Percentiles rank a stretch among this genome's conserved stretches.
phyloP scores from a whole-genome alignment of 2,329 filamentous ascomycete species.

The Fusarium clavum region DNA sequence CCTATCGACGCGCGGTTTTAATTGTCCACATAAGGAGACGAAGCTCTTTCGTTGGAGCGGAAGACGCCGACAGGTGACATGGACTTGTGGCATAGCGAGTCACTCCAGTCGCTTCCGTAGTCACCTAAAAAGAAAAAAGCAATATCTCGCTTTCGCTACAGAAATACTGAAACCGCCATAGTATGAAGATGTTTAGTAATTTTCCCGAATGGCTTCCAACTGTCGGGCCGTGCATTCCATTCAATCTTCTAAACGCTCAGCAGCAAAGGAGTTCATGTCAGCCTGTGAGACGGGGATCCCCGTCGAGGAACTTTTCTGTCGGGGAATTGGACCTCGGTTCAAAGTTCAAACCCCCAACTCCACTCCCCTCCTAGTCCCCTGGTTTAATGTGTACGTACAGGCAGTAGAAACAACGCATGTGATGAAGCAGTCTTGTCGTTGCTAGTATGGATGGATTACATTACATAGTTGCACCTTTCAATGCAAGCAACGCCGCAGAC shows the following conservation, averaged over 20 bases:
- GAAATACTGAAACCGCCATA: conserved; percentile 28
- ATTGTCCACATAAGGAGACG: conserved; percentile 11
- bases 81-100: conserved; percentile 16
- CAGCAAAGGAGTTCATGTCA: not conserved
- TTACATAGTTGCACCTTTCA: conserved; percentile 27
- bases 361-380: not conserved
- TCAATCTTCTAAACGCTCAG: too few species aligned
- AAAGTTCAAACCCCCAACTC: conserved; percentile 24
- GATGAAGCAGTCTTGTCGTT: conserved; percentile 24
- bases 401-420: conserved; percentile 23
- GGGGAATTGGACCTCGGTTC: conserved; percentile 31
- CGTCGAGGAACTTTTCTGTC: conserved; percentile 11
- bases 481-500: conserved; percentile 15
- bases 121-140: not conserved
- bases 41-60: conserved; percentile 5
- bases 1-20: conserved; percentile 12
- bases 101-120: conserved; percentile 3
- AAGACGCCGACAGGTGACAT: conserved; percentile 15
- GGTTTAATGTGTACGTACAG: too few species aligned
- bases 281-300: not conserved
- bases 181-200: conserved; percentile 28
- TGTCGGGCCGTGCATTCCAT: conserved; percentile 25
- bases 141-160: not conserved
- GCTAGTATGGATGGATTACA: not conserved
- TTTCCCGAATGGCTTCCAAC: conserved; percentile 9